Evolutionary conservation across 1,284 basidiomycete genomes (phyloP).

Genomic region (Fomitopsis schrenkii): DNA sequence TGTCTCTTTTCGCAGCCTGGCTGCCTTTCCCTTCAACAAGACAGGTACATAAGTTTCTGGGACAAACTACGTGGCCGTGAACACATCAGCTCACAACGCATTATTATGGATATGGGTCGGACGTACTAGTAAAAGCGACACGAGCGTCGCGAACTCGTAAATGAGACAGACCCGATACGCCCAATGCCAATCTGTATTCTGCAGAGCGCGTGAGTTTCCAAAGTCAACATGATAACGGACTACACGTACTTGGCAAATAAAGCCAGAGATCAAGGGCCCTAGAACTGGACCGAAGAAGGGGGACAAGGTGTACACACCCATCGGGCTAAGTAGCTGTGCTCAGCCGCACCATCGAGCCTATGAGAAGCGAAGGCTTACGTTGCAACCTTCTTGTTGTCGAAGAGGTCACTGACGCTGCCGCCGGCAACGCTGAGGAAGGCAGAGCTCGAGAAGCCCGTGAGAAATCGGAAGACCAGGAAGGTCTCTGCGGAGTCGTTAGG

Average conservation of each 20-base stretch:
- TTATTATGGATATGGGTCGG: neutral
- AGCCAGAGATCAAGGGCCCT: conserved; percentile 59
- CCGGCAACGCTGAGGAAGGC: conserved; percentile 82
- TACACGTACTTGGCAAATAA: conserved; percentile 40
- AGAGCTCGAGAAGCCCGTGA: conserved; percentile 66
- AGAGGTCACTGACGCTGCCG: conserved; percentile 76
- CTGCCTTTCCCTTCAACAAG: conserved; percentile 56
- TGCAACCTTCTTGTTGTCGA: conserved; percentile 57
- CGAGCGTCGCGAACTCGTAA: conserved; percentile 49
- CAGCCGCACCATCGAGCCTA: neutral
- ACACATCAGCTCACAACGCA: too few relatives aligned
- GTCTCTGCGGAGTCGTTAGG: conserved; percentile 32
- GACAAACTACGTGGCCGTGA: conserved; percentile 37
- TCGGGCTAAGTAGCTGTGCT: conserved; percentile 47
- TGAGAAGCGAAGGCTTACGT: conserved; percentile 40
- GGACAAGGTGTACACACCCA: conserved; percentile 69
- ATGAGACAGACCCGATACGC: conserved; percentile 68
- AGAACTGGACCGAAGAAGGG: conserved; percentile 76
- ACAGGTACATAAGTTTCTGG: conserved; percentile 77
- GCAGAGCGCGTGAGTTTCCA: neutral
- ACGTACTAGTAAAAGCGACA: conserved; percentile 48
- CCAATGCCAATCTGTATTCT: conserved; percentile 74
- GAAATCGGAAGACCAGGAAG: conserved; percentile 66
- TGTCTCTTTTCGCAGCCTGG: conserved; percentile 48
- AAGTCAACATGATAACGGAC: neutral